Evolutionary conservation across 139 green algal genomes (phyloP), one percentile per base, ranked within the genome.

Genomic region (Monoraphidium neglectum): DNA sequence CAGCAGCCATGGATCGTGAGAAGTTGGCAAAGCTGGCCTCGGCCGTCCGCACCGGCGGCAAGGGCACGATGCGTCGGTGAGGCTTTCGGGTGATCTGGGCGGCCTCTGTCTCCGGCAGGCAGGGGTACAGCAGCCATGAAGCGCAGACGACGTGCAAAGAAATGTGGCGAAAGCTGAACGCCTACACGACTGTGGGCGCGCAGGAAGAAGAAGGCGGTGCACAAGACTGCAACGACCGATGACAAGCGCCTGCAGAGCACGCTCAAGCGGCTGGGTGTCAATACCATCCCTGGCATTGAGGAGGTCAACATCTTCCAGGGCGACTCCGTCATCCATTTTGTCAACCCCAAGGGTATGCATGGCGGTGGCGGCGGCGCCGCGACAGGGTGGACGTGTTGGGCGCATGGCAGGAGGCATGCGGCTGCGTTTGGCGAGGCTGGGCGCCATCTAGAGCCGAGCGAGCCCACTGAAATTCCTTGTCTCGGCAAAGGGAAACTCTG

Each of bases 181-280:
- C 43, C 43, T 51, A 12, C 8, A 8, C 43, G 8, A 12, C 43
- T 12, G 43, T 12, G 8, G 43, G 47, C 4, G 28, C 47, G 70
- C 82, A 99, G 96, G 61, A 99, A 99, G 94, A 98, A 99, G 86
- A 99, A 99, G 87, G 94, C 92, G 4, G 91, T 97, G 60, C 97
- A 99, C 91, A 99, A 99, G 87, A 95, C 95, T 12, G 94, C 90
- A 4, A 88, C 89, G 46, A 98, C 93, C 46, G 96, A 99, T 81
- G 97, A 99, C 87, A 99, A 99, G 89, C 85, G 91, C 60, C 86
- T 99, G 53, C 95, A 99, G 81, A 94, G 85, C 88, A 97, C 93
- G 0, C 89, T 99, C 5, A 99, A 99, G 89, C 86, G 95, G 35
- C 83, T 99, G 46, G 96, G 95, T 26, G 95, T 99, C 63, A 99